A percentile compares a stretch with the other conserved stretches of the same genome.
phyloP scores from a whole-genome alignment of 768 basidiomycete species.

The Lentinula detonsa region DNA sequence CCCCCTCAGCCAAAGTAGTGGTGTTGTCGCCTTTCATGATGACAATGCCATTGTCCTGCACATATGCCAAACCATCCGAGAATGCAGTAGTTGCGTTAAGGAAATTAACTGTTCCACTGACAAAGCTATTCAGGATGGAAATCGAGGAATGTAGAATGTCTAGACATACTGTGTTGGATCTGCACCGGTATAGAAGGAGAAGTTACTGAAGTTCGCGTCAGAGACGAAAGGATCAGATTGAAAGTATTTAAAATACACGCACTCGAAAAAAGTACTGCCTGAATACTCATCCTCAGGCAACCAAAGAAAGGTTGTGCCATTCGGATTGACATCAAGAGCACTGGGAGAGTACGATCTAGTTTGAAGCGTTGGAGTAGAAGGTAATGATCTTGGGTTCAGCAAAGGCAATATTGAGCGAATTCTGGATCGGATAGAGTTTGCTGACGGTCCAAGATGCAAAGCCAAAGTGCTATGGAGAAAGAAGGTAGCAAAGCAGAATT shows the following conservation, averaged over 20 bases:
- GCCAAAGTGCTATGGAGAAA: neutral
- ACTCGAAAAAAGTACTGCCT: slow-evolving; percentile 70
- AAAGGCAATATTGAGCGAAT: neutral
- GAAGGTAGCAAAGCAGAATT: neutral
- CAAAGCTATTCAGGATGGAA: slow-evolving; percentile 11
- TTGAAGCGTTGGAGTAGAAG: neutral
- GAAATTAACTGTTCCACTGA: slow-evolving; percentile 73
- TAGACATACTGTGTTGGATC: slow-evolving; percentile 65
- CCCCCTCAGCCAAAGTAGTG: slow-evolving; percentile 44
- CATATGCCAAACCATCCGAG: slow-evolving; percentile 46
- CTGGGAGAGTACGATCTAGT: neutral
- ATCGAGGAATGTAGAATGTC: slow-evolving; percentile 8
- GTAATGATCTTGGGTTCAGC: neutral
- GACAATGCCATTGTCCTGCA: slow-evolving; percentile 50
- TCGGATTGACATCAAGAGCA: slow-evolving; percentile 30
- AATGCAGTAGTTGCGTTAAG: slow-evolving; percentile 52
- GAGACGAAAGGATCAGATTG: neutral
- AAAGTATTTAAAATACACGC: slow-evolving; percentile 18
- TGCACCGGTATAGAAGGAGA: slow-evolving; percentile 47
- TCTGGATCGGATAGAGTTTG: neutral
- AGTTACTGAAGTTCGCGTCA: slow-evolving; percentile 31
- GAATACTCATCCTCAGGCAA: slow-evolving; percentile 60
- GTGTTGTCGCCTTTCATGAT: slow-evolving; percentile 77
- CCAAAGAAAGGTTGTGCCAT: slow-evolving; percentile 57
- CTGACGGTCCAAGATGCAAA: neutral